Evolutionary conservation across 495 filamentous ascomycete species (phyloP).

Genomic region (Staphylotrichum tortipilum): DNA sequence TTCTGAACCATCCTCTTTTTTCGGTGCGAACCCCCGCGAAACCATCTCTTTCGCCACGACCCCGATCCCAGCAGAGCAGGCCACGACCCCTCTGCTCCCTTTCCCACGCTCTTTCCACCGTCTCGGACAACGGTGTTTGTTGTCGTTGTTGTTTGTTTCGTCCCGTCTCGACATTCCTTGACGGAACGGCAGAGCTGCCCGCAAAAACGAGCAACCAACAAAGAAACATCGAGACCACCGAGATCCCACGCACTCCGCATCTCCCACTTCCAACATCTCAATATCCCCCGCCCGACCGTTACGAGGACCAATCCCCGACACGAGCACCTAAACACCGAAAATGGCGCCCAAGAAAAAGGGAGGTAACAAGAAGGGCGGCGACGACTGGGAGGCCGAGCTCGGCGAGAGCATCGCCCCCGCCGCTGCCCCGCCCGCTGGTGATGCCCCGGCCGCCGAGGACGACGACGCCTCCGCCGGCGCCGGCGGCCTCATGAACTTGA

Average conservation of each 20-base stretch:
- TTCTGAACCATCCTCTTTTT: no score
- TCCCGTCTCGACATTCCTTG: neutral
- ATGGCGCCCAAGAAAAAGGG: conserved; percentile 98
- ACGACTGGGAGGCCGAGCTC: conserved; percentile 96
- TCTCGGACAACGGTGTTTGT: neutral
- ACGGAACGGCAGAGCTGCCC: neutral
- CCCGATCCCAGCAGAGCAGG: neutral
- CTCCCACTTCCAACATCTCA: no score
- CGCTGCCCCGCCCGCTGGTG: conserved; percentile 29
- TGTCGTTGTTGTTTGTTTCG: no score
- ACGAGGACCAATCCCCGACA: neutral
- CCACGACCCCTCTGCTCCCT: neutral
- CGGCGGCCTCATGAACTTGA: conserved; percentile 71
- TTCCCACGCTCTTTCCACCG: neutral
- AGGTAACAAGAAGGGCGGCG: conserved; percentile 74
- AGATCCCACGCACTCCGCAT: no score
- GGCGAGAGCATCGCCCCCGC: conserved; percentile 57
- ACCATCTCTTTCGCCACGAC: conserved; percentile 1
- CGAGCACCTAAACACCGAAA: conserved; percentile 12
- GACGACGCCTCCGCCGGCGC: conserved; percentile 42
- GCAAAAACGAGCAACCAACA: no score
- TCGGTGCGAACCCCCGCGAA: neutral
- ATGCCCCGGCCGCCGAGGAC: conserved; percentile 39
- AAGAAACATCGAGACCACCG: no score
- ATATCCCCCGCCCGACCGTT: no score